Conservation (phyloP, 2,329 filamentous ascomycete species). For the Alternaria triticina region DNA sequence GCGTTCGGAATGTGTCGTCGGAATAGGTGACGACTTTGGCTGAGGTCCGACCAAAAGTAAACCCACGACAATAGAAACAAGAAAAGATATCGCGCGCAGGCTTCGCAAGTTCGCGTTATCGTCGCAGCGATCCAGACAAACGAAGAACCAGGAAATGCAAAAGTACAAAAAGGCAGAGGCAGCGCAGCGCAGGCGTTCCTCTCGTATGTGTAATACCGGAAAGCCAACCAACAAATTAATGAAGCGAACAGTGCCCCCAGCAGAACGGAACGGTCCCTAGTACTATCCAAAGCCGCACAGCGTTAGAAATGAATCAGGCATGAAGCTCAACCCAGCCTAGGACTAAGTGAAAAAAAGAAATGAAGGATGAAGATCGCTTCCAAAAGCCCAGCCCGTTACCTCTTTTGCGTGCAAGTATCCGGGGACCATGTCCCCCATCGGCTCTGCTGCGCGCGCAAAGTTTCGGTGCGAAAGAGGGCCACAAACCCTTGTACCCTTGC, state of each 20-base stretch:
- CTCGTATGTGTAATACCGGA: neutral
- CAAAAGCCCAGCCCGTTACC: neutral
- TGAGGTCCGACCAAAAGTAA: slow-evolving; percentile 1
- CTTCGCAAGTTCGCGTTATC: neutral
- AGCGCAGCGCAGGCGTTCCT: neutral
- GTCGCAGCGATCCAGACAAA: neutral
- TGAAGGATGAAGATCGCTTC: neutral
- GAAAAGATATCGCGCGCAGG: neutral
- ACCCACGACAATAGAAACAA: slow-evolving; percentile 1
- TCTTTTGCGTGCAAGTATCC: neutral
- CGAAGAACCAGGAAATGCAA: neutral
- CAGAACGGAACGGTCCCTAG: neutral
- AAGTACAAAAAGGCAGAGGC: neutral
- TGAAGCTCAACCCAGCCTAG: neutral
- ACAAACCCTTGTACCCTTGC: neutral
- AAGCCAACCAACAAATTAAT: neutral
- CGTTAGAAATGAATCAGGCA: neutral
- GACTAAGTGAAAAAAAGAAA: slow-evolving; percentile 2
- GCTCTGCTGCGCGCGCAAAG: neutral
- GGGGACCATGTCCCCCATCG: neutral
- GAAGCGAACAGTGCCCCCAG: slow-evolving; percentile 1
- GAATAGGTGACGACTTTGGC: neutral
- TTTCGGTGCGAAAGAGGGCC: neutral
- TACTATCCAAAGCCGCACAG: neutral
- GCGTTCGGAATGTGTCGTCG: neutral